phyloP scores from a whole-genome alignment of 106 monocot genomes.

The Phalaenopsis equestris region DNA sequence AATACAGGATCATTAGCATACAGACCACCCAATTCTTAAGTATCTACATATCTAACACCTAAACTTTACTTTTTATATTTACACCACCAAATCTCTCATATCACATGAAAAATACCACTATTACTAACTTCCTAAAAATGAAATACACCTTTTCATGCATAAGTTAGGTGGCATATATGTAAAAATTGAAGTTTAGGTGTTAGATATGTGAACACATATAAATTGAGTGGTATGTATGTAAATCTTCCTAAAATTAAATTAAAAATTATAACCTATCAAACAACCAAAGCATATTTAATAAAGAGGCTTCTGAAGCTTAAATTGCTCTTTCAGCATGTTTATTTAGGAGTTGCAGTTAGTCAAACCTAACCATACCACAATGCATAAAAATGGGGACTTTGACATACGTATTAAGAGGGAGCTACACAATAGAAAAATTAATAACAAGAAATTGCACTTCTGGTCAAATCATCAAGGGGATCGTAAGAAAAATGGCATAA shows the following conservation, averaged over 20 bases:
- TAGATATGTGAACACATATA: no score
- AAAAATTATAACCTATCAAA: neutral
- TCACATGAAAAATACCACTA: no score
- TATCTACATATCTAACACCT: no score
- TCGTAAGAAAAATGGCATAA: neutral
- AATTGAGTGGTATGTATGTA: neutral
- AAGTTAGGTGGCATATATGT: no score
- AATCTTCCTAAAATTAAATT: neutral
- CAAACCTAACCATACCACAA: neutral
- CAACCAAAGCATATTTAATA: neutral
- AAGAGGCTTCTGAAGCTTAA: neutral
- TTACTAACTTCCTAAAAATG: no score
- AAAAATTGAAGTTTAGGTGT: no score
- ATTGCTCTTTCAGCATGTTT: neutral
- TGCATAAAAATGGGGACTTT: neutral
- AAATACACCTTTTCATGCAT: no score
- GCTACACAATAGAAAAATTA: neutral
- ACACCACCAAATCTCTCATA: no score
- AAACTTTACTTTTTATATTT: no score
- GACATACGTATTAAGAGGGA: neutral
- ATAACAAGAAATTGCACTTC: neutral
- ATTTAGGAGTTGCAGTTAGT: neutral
- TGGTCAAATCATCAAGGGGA: neutral
- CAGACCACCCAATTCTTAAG: no score
- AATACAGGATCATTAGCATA: no score